phyloP scores from a whole-genome alignment of 2,329 filamentous ascomycete genomes.

The Alternaria hordeiaustralica region DNA sequence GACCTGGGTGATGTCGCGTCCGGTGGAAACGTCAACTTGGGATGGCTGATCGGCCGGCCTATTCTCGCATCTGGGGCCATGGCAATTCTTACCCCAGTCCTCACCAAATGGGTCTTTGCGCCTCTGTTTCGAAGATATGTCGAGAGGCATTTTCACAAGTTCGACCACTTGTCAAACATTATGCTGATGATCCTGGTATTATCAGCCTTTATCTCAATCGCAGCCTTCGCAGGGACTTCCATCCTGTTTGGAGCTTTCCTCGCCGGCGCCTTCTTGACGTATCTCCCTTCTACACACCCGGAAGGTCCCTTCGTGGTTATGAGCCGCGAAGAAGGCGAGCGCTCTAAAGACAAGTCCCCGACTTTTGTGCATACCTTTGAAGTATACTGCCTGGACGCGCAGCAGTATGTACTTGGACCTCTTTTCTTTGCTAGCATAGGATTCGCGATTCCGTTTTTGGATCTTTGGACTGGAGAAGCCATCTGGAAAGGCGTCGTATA shows the following conservation, averaged over 20 bases:
- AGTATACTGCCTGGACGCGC: constrained; percentile 56
- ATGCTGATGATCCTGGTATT: constrained; percentile 37
- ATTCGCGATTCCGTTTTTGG: constrained; percentile 38
- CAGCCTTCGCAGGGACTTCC: constrained; percentile 38
- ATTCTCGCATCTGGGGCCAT: constrained; percentile 34
- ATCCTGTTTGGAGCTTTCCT: constrained; percentile 41
- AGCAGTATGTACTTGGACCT: constrained; percentile 44
- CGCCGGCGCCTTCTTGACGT: constrained; percentile 37
- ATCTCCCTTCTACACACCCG: constrained; percentile 30
- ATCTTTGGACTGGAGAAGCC: constrained; percentile 36
- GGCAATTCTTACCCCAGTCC: constrained; percentile 28
- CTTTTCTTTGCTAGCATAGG: constrained; percentile 42
- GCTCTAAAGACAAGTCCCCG: constrained; percentile 31
- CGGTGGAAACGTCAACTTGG: constrained; percentile 19
- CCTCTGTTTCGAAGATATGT: constrained; percentile 27
- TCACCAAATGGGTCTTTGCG: constrained; percentile 48
- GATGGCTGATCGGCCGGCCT: constrained; percentile 35
- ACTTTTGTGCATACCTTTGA: constrained; percentile 42
- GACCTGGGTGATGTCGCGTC: constrained; percentile 25
- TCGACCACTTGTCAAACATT: constrained; percentile 34
- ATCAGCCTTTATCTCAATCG: constrained; percentile 36
- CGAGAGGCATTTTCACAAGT: constrained; percentile 26
- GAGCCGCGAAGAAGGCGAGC: constrained; percentile 34
- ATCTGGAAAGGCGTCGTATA: constrained; percentile 39
- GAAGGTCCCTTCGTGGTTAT: constrained; percentile 33